phyloP scores from a whole-genome alignment of 2,329 filamentous ascomycete genomes.

The Aspergillus tubingensis region DNA sequence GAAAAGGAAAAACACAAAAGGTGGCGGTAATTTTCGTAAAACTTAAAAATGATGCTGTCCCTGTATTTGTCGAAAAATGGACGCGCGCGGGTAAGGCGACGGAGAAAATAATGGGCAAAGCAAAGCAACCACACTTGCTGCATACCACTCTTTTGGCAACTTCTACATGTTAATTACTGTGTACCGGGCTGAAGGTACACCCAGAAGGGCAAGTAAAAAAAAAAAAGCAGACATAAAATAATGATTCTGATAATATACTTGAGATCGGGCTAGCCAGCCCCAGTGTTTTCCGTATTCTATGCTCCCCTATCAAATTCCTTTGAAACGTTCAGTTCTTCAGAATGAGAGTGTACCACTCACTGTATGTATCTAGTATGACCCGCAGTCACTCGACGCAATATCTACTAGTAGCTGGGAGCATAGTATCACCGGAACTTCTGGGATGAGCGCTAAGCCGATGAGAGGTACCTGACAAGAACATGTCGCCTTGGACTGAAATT shows the following conservation, averaged over 20 bases:
- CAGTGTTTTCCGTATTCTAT: not conserved
- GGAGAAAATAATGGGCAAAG: not conserved
- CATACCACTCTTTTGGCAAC: not conserved
- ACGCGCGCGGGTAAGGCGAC: constrained; percentile 1
- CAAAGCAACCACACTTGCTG: not conserved
- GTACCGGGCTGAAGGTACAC: not conserved
- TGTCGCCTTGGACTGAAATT: not conserved
- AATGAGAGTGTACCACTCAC: not conserved
- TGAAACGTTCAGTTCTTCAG: constrained; percentile 1
- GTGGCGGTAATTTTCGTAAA: not conserved
- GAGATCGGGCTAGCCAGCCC: not conserved
- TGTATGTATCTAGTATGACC: not conserved
- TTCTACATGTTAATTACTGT: too few relatives aligned
- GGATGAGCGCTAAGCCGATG: not conserved
- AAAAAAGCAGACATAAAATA: not conserved
- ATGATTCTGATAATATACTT: not conserved
- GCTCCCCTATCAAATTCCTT: not conserved
- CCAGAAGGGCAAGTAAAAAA: too few relatives aligned
- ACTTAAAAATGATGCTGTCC: not conserved
- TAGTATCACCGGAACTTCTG: not conserved
- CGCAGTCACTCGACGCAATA: not conserved
- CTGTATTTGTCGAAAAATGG: not conserved
- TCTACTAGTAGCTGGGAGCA: too few relatives aligned
- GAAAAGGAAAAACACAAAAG: not conserved
- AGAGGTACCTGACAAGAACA: not conserved